phyloP scores from a whole-genome alignment of 2,329 filamentous ascomycete genomes.

The Ambrosiella xylebori region DNA sequence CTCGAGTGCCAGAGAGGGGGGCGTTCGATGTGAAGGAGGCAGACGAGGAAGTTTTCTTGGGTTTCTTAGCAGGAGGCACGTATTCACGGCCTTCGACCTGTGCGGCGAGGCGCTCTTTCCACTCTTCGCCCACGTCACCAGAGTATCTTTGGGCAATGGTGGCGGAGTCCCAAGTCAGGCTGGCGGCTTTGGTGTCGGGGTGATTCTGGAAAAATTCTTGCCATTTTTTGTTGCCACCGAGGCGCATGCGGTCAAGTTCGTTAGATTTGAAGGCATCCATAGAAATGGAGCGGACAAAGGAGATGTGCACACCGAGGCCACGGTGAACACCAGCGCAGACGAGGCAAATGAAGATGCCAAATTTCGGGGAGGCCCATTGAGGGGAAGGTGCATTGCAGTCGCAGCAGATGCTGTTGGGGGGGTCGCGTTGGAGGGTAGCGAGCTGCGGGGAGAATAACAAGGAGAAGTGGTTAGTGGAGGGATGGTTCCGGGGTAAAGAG shows the following conservation, averaged over 20 bases:
- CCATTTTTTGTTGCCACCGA: constrained; percentile 80
- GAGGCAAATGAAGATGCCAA: constrained; percentile 96
- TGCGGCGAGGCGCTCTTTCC: constrained; percentile 73
- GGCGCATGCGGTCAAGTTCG: constrained; percentile 86
- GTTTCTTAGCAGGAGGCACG: constrained; percentile 50
- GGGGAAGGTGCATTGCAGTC: constrained; percentile 91
- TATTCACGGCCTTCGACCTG: constrained; percentile 83
- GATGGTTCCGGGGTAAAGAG: constrained; percentile 16
- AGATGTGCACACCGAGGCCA: constrained; percentile 91
- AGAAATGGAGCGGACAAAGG: constrained; percentile 89
- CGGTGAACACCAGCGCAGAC: constrained; percentile 90
- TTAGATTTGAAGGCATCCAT: constrained; percentile 96
- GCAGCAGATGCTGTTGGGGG: constrained; percentile 78
- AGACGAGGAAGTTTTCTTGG: constrained; percentile 17
- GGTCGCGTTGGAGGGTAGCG: constrained; percentile 75
- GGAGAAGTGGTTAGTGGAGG: background rate
- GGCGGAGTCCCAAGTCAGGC: constrained; percentile 63
- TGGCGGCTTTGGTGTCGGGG: constrained; percentile 46
- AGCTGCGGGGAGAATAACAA: constrained; percentile 36
- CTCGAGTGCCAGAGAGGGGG: constrained; percentile 16
- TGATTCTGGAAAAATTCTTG: constrained; percentile 70
- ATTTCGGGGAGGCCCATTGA: constrained; percentile 96
- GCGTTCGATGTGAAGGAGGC: constrained; percentile 20
- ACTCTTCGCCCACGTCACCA: constrained; percentile 81
- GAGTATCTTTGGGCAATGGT: constrained; percentile 85